Evolutionary conservation across 768 basidiomycete genomes (phyloP), one percentile per base, ranked within the genome.

Genomic region (Naganishia randhawae): DNA sequence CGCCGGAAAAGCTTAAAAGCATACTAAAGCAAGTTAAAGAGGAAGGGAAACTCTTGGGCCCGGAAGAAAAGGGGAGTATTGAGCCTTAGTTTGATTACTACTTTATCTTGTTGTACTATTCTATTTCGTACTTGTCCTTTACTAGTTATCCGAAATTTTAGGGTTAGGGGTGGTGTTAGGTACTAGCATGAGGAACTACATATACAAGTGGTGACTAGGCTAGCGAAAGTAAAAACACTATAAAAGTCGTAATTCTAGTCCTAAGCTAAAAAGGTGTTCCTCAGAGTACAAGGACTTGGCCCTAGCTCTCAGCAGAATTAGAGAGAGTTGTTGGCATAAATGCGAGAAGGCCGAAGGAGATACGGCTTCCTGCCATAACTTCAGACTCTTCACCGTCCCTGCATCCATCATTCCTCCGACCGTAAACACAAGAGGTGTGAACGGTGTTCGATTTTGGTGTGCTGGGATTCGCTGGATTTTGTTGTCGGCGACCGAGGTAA

Each of bases 361-460:
- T n/a, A 65, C 33, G 11, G 50, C 14, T 29, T 51, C 32, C 25
- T 51, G 64, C 64, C 64, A 65, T 13, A 50, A 29, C 35, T 65
- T 39, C 7, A 65, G 50, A 31, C 45, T 27, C 42, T 48, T 50
- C n/a, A 31, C 19, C 25, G 42, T 64, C 29, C 45, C 63, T 29
- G 22, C 45, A 13, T 65, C 64, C 64, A 50, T 48, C 11, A 50
- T 33, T 22, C 64, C 64, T 32, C 64, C 64, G 31, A 65, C 50
- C 19, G 48, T 65, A 35, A 65, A 65, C 13, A 65, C 61, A 14
- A 63, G 25, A 19, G 61, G 61, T n/a, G 32, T 42, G 33, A 63
- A 63, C 61, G 35, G 25, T 50, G n/a, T 52, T 65, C 37, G n/a
- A n/a, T n/a, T n/a, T n/a, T n/a, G n/a, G n/a, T n/a, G n/a, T n/a